A percentile compares a stretch with the other conserved stretches of the same genome.
These are phyloP conservation scores for Pseudotulostoma volvatum DNA, from an alignment of 495 filamentous ascomycete species.

Conservation along the genomic window DNA sequence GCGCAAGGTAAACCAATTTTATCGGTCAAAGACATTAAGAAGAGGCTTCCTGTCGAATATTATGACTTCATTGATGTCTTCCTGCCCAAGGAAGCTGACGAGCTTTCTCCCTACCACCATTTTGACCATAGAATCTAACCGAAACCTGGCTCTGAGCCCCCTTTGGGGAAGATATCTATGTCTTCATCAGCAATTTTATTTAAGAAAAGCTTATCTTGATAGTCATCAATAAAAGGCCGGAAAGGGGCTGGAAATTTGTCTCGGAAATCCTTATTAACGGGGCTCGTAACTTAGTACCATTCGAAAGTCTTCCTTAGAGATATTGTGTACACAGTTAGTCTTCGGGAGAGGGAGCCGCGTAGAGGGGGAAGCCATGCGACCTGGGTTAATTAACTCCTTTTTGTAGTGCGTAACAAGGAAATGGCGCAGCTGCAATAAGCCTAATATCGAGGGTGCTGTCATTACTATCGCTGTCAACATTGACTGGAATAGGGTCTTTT, in stretches of 20 bases:
- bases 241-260: not conserved
- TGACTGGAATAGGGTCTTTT: not conserved
- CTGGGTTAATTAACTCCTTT: not conserved
- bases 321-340: no score
- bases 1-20: not conserved
- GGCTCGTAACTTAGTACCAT: no score
- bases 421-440: not conserved
- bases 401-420: not conserved
- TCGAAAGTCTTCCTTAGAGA: no score
- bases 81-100: not conserved
- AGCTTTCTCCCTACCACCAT: not conserved
- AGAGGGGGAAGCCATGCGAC: no score
- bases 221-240: not conserved
- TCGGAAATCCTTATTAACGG: no score
- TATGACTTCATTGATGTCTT: not conserved
- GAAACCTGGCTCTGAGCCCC: not conserved
- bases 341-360: no score
- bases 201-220: not conserved
- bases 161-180: not conserved
- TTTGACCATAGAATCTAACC: not conserved
- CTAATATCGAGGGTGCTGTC: not conserved
- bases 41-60: not conserved
- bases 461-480: not conserved
- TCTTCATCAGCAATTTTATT: not conserved
- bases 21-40: not conserved